Percentiles rank a stretch among this genome's conserved stretches.
Conservation (phyloP, 1,284 basidiomycete species). For the Pterulicium gracile region DNA sequence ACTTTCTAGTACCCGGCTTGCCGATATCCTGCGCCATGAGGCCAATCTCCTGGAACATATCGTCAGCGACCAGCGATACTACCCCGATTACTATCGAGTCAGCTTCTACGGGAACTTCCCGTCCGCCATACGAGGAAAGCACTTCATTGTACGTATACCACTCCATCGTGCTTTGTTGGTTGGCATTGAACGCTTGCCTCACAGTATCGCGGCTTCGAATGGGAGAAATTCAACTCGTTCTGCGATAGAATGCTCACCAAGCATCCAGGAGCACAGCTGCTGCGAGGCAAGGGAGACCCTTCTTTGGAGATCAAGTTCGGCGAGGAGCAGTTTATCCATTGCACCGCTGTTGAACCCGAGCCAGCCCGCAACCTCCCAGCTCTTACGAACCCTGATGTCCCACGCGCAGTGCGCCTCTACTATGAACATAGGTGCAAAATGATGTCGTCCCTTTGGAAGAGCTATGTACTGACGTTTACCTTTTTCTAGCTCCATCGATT, state of each 20-base stretch:
- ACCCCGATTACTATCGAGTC: conserved; percentile 89
- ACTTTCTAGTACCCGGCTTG: conserved; percentile 52
- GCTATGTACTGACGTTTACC: conserved; percentile 4
- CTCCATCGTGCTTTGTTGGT: conserved; percentile 1
- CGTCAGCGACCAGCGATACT: conserved; percentile 72
- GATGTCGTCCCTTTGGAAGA: conserved; percentile 10
- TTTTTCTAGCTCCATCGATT: conserved; percentile 55
- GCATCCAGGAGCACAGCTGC: conserved; percentile 77
- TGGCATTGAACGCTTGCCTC: conserved; percentile 8
- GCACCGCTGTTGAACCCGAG: conserved; percentile 79
- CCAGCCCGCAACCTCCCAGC: conserved; percentile 72
- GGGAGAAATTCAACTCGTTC: conserved; percentile 83
- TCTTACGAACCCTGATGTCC: conserved; percentile 81
- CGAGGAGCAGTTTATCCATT: conserved; percentile 81
- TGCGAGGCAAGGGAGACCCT: conserved; percentile 70
- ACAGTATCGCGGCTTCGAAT: conserved; percentile 84
- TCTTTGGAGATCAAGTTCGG: conserved; percentile 74
- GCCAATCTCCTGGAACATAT: conserved; percentile 79
- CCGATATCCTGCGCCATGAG: conserved; percentile 80
- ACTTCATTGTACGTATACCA: conserved; percentile 61
- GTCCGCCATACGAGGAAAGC: conserved; percentile 71
- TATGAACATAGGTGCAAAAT: conserved; percentile 69
- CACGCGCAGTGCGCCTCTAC: conserved; percentile 71
- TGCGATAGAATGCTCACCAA: conserved; percentile 91
- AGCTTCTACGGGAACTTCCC: conserved; percentile 92